These are phyloP conservation scores for Mortierella claussenii DNA, from an alignment of 192 early-diverging fungal species.

Conservation along the genomic window DNA sequence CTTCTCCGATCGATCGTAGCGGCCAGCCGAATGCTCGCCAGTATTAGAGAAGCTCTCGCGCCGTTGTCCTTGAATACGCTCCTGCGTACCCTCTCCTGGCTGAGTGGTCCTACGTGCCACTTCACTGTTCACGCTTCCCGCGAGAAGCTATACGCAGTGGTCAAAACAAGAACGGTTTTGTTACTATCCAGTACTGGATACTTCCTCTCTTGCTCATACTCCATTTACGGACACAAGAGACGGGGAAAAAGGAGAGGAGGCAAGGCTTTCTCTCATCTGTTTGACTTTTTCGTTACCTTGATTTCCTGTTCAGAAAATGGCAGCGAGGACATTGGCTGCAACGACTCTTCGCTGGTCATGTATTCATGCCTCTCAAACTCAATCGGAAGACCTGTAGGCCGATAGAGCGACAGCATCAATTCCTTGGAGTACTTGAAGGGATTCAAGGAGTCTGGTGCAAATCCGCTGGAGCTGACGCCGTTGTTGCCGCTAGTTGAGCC, in stretches of 20 bases:
- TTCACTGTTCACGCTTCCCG: slow-evolving; percentile 52
- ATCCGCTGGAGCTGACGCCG: background rate
- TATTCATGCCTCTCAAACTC: slow-evolving; percentile 75
- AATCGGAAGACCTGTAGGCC: slow-evolving; percentile 63
- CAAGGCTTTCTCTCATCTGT: too few relatives aligned
- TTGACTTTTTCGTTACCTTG: slow-evolving; percentile 42
- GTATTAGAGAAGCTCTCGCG: slow-evolving; percentile 44
- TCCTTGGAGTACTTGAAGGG: slow-evolving; percentile 80
- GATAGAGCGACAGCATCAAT: slow-evolving; percentile 78
- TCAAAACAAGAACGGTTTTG: background rate
- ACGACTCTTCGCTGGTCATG: slow-evolving; percentile 68
- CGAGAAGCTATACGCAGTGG: slow-evolving; percentile 26
- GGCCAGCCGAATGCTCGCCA: slow-evolving; percentile 21
- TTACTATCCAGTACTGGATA: background rate
- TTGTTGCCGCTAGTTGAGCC: slow-evolving; percentile 1
- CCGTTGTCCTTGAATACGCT: slow-evolving; percentile 31
- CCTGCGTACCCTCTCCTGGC: slow-evolving; percentile 29
- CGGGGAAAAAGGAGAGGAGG: too few relatives aligned
- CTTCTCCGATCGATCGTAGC: slow-evolving; percentile 47
- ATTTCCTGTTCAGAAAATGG: slow-evolving; percentile 70
- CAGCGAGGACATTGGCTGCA: slow-evolving; percentile 68
- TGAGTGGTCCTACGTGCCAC: slow-evolving; percentile 37
- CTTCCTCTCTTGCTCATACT: too few relatives aligned
- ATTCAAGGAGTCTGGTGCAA: slow-evolving; percentile 50
- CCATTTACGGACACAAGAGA: too few relatives aligned